phyloP scores from a whole-genome alignment of 495 filamentous ascomycete species.

The Neurospora tetrasperma region DNA sequence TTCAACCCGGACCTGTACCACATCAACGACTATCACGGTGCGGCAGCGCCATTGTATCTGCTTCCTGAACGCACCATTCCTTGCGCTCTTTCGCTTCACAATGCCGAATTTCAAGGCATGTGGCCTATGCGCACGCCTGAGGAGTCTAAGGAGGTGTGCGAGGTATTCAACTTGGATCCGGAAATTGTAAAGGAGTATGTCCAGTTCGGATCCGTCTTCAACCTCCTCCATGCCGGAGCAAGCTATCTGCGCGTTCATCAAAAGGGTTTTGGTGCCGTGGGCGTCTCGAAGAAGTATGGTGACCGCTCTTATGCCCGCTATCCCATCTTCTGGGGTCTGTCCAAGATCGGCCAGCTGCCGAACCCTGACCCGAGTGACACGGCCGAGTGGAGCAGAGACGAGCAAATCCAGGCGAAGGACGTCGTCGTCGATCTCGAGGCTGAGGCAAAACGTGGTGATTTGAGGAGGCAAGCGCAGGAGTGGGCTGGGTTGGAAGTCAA shows the following conservation, averaged over 20 bases:
- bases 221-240: slow-evolving; percentile 59
- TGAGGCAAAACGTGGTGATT: slow-evolving; percentile 42
- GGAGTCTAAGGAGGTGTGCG: slow-evolving; percentile 54
- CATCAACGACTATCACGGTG: slow-evolving; percentile 72
- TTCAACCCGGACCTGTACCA: slow-evolving; percentile 63
- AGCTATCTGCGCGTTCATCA: slow-evolving; percentile 62
- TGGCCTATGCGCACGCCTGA: slow-evolving; percentile 60
- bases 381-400: slow-evolving; percentile 48
- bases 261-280: slow-evolving; percentile 62
- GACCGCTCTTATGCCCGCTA: slow-evolving; percentile 64
- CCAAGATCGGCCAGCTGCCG: slow-evolving; percentile 57
- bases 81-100: slow-evolving; percentile 38
- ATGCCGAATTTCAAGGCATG: slow-evolving; percentile 65
- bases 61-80: slow-evolving; percentile 47
- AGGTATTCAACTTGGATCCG: slow-evolving; percentile 50
- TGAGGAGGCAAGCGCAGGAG: slow-evolving; percentile 59
- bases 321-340: slow-evolving; percentile 67
- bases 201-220: slow-evolving; percentile 57
- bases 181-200: slow-evolving; percentile 42
- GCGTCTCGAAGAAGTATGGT: slow-evolving; percentile 65
- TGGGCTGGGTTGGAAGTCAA: slow-evolving; percentile 59
- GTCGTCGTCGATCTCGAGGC: slow-evolving; percentile 44
- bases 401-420: slow-evolving; percentile 27
- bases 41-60: slow-evolving; percentile 57
- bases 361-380: slow-evolving; percentile 68